Conservation (phyloP, 192 early-diverging fungal genomes). For the Funneliformis mosseae region DNA sequence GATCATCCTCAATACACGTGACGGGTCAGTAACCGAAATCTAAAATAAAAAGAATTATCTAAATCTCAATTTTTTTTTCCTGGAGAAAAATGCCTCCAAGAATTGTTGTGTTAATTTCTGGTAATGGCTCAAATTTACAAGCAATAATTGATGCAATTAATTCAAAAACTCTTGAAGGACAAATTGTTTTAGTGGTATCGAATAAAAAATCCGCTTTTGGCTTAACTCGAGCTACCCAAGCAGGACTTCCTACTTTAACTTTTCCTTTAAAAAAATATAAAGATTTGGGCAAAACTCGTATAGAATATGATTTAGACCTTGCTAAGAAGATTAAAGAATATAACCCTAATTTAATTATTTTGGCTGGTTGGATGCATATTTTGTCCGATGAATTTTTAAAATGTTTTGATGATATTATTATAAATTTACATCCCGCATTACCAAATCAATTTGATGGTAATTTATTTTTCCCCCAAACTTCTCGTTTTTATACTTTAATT, state of each 20-base stretch:
- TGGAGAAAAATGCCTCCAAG: conserved; percentile 36
- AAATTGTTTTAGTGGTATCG: conserved; percentile 88
- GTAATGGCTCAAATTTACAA: conserved; percentile 95
- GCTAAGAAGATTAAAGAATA: conserved; percentile 66
- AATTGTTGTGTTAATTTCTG: conserved; percentile 93
- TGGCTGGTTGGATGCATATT: conserved; percentile 99
- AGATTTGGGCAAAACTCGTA: conserved; percentile 78
- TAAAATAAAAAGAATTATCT: too few species aligned
- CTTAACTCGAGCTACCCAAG: conserved; percentile 80
- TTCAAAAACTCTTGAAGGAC: conserved; percentile 52
- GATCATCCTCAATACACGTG: too few species aligned
- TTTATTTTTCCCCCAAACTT: neutral
- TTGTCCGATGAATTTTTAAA: conserved; percentile 83
- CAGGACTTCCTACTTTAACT: conserved; percentile 80
- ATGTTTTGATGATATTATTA: conserved; percentile 69
- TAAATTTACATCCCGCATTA: conserved; percentile 97
- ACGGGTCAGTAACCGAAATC: too few species aligned
- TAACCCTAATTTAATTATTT: conserved; percentile 81
- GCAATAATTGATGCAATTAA: conserved; percentile 86
- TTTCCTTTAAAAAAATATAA: conserved; percentile 84
- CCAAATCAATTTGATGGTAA: conserved; percentile 90
- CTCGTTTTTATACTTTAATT: neutral
- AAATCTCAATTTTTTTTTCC: neutral
- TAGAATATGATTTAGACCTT: conserved; percentile 87
- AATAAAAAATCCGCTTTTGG: conserved; percentile 87